Conservation (phyloP, 2,329 filamentous ascomycete genomes). For the Lomentospora prolificans region DNA sequence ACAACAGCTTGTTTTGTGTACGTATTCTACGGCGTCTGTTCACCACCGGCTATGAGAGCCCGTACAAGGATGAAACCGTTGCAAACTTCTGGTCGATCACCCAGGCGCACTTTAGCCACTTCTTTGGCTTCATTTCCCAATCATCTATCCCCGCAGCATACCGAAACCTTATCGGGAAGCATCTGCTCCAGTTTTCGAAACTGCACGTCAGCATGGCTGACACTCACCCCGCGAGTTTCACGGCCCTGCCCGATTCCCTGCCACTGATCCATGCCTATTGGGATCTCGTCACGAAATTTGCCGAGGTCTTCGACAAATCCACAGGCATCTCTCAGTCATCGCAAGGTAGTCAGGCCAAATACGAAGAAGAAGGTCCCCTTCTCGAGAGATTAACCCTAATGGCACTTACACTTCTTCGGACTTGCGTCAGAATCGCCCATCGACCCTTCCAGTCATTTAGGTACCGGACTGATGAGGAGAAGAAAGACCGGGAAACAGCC, state of each 20-base stretch:
- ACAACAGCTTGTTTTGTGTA: constrained; percentile 68
- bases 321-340: constrained; percentile 40
- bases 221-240: constrained; percentile 72
- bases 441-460: constrained; percentile 74
- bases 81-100: constrained; percentile 72
- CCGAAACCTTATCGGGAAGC: constrained; percentile 64
- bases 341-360: constrained; percentile 27
- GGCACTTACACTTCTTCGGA: constrained; percentile 70
- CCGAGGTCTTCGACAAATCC: constrained; percentile 59
- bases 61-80: constrained; percentile 68
- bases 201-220: constrained; percentile 80
- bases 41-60: constrained; percentile 72
- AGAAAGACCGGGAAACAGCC: constrained; percentile 65
- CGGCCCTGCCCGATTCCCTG: constrained; percentile 68
- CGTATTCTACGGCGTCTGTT: constrained; percentile 73
- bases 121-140: constrained; percentile 54
- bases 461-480: constrained; percentile 64
- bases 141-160: constrained; percentile 43
- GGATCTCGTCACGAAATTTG: constrained; percentile 67
- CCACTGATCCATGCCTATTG: constrained; percentile 76
- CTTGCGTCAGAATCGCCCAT: constrained; percentile 78
- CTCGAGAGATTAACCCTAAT: constrained; percentile 74
- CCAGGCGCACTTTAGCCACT: constrained; percentile 66
- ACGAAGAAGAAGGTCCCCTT: constrained; percentile 50
- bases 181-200: constrained; percentile 83